Base-by-base conservation (phyloP, 2,329 filamentous ascomycete species). In the Penicillium sp. region DNA sequence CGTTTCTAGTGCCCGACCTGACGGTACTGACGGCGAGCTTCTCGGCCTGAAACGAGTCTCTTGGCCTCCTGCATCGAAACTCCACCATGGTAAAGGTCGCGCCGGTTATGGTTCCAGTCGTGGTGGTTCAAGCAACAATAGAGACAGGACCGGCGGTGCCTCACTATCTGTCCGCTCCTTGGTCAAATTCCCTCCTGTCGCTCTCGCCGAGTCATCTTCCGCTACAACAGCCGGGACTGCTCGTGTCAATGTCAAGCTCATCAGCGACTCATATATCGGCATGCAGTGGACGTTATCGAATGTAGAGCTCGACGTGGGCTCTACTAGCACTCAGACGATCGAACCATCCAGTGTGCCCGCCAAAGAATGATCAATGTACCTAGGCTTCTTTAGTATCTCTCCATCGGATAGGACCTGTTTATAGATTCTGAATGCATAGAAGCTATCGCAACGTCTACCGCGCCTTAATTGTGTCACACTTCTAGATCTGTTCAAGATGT, bases 231-330 rank as follows among this genome's bases (percentile, higher is more conserved):
- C 49, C n/a, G 60, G 53, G 9, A 59, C 55, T 7, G 56, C 58
- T 14, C 81, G 74, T 57, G 74, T 96, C 10, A 88, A 91, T 69
- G 83, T 97, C 3, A 72, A 84, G 60, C 86, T 97, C 2, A 79
- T 95, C 19, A 98, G 93, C 74, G 95, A 98, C 80, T 87, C 86
- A 16, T 98, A 98, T 75, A 79, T 91, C 33, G 91, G 90, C 0
- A 85, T 98, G 81, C 78, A 81, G 64, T 89, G 86, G 86, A 74
- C 64, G 31, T 62, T 86, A 21, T 55, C 63, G 7, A 78, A 77
- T 3, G 75, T 86, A 8, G 80, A 83, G 48, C 75, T 87, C 3
- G 79, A 80, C 11, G 63, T 71, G 50, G 74, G 70, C 9, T 70
- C 73, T 43, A 54, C 41, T 3, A 14, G 53, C 16, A 65, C 58